phyloP scores from a whole-genome alignment of 495 filamentous ascomycete genomes.

The Penicillium paradoxum region DNA sequence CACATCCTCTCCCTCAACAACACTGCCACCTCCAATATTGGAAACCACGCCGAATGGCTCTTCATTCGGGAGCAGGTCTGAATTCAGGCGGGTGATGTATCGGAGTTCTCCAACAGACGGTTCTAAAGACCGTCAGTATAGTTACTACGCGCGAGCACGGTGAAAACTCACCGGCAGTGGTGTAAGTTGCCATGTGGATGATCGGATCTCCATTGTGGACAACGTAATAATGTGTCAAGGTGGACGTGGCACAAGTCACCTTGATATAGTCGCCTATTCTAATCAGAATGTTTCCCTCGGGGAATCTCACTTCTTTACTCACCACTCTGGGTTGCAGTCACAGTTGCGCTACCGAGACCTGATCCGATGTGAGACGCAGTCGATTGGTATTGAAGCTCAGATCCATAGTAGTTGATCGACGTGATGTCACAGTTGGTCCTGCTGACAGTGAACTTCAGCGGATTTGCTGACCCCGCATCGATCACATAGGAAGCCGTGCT shows the following conservation, averaged over 20 bases:
- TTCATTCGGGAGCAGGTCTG: slow-evolving; percentile 51
- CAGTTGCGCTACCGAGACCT: slow-evolving; percentile 55
- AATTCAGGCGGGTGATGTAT: slow-evolving; percentile 58
- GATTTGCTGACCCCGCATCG: slow-evolving; percentile 50
- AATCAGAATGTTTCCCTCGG: slow-evolving; percentile 3
- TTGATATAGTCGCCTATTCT: slow-evolving; percentile 51
- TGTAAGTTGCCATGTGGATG: slow-evolving; percentile 61
- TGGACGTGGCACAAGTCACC: slow-evolving; percentile 55
- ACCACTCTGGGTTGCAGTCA: slow-evolving; percentile 43
- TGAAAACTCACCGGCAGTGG: slow-evolving; percentile 35
- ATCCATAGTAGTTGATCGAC: slow-evolving; percentile 54
- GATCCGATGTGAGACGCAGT: slow-evolving; percentile 55
- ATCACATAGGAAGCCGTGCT: slow-evolving; percentile 38
- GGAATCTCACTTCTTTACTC: slow-evolving; percentile 24
- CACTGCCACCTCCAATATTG: slow-evolving; percentile 43
- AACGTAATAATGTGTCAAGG: slow-evolving; percentile 60
- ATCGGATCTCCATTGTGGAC: slow-evolving; percentile 54
- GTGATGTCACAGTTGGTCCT: slow-evolving; percentile 57
- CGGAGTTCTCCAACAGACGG: slow-evolving; percentile 58
- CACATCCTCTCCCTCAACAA: slow-evolving; percentile 60
- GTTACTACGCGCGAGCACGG: no score
- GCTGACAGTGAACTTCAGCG: slow-evolving; percentile 53
- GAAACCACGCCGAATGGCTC: slow-evolving; percentile 44
- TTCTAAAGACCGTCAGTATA: slow-evolving; percentile 24
- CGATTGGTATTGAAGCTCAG: slow-evolving; percentile 51